Percentiles rank a stretch among this genome's conserved stretches.
These are phyloP conservation scores for Pichia cephalocereana DNA, from an alignment of 805 yeast species.

Conservation along the genomic window DNA sequence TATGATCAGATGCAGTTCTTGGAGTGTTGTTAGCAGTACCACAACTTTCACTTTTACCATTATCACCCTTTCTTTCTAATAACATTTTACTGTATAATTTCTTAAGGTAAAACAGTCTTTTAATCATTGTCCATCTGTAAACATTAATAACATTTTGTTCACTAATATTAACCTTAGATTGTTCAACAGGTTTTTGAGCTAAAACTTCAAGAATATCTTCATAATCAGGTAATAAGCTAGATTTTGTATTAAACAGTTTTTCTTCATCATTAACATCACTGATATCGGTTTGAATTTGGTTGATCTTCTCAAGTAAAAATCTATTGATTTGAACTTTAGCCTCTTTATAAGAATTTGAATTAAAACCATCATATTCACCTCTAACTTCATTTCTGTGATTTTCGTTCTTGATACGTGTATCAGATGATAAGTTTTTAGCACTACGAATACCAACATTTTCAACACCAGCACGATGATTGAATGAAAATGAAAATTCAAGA, in stretches of 20 bases:
- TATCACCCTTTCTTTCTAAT: slow-evolving; percentile 2
- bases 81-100: slow-evolving; percentile 43
- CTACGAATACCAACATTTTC: slow-evolving; percentile 83
- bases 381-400: slow-evolving; percentile 62
- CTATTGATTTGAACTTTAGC: slow-evolving; percentile 46
- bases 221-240: slow-evolving; percentile 35
- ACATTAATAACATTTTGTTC: slow-evolving; percentile 26
- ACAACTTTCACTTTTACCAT: background rate
- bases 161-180: slow-evolving; percentile 15
- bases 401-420: slow-evolving; percentile 65
- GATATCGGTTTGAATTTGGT: background rate
- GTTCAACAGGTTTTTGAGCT: slow-evolving; percentile 29
- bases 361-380: slow-evolving; percentile 59
- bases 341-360: slow-evolving; percentile 33
- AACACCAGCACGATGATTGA: slow-evolving; percentile 82
- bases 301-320: slow-evolving; percentile 49
- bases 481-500: slow-evolving; percentile 37
- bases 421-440: slow-evolving; percentile 69
- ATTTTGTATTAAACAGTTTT: slow-evolving; percentile 27
- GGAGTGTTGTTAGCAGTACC: background rate
- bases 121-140: slow-evolving; percentile 64
- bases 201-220: slow-evolving; percentile 51
- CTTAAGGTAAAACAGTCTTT: slow-evolving; percentile 61
- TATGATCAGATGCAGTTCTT: background rate
- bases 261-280: slow-evolving; percentile 16